Base-by-base conservation (phyloP, 805 yeast genomes). In the Wickerhamiella domercqiae region DNA sequence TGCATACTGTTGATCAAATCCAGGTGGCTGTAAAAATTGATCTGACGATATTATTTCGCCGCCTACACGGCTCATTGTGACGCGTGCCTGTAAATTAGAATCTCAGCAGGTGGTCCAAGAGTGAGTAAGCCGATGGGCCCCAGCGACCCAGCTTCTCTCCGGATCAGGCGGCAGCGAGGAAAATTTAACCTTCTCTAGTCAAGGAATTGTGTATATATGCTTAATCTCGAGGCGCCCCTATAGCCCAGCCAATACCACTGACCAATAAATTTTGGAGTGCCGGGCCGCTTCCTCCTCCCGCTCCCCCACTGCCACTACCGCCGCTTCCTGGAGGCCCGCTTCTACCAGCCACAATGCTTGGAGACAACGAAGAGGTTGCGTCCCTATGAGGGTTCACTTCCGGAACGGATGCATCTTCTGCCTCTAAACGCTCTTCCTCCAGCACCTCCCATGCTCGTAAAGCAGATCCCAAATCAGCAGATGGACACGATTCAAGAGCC, bases 181-280 rank as follows among this genome's bases (percentile, higher is more conserved):
- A n/a, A n/a, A n/a, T n/a, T n/a, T n/a, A n/a, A n/a, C n/a, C n/a
- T n/a, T n/a, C n/a, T n/a, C n/a, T n/a, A n/a, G n/a, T n/a, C n/a
- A n/a, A n/a, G n/a, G n/a, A n/a, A n/a, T n/a, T n/a, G 13, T 9
- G 26, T 9, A 9, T 24, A 24, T 24, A 9, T 9, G 13, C 13
- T 24, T 24, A 24, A 13, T 24, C 26, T 24, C 20, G 29, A 9
- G 39, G 39, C 1, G 77, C 77, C 4, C 77, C 77, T 45, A 71
- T 68, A 3, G 77, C 76, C 78, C 78, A 71, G 3, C 76, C 76
- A 21, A 71, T 52, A 1, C 77, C 77, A 19, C 70, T 62, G 2
- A 67, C 73, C 38, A 71, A 56, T 39, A 71, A 48, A 39, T 62
- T 67, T 7, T 71, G 64, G 3, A 72, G 41, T 46, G 69, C 71